Percentiles rank a stretch among this genome's conserved stretches.
Evolutionary conservation across 768 basidiomycete species (phyloP).

Genomic region (Tylopilus sp.): DNA sequence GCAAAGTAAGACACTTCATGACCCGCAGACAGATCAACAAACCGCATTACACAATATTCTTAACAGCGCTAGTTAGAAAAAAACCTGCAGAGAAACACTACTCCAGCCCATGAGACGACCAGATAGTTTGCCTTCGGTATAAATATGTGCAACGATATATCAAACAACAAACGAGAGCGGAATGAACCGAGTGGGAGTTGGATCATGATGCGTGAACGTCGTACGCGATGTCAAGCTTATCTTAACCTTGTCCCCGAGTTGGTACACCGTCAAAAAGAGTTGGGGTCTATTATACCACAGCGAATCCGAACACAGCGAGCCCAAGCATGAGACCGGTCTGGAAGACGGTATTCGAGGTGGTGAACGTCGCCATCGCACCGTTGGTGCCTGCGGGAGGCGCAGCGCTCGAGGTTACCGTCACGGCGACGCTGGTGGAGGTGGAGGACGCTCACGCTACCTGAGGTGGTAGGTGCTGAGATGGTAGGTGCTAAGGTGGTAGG

Average conservation of each 20-base stretch:
- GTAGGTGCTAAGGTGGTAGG: background rate
- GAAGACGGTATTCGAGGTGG: conserved; percentile 7
- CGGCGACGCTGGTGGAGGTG: background rate
- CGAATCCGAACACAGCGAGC: conserved; percentile 20
- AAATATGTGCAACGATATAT: background rate
- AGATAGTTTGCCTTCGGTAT: background rate
- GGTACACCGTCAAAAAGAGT: background rate
- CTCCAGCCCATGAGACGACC: background rate
- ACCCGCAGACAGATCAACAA: background rate
- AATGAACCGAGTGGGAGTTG: background rate
- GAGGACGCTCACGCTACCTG: background rate
- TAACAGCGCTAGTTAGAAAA: background rate
- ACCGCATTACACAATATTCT: background rate
- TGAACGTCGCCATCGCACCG: conserved; percentile 2
- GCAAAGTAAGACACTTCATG: conserved; percentile 6
- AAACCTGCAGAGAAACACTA: background rate
- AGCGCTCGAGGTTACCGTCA: background rate
- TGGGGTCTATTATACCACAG: conserved; percentile 13
- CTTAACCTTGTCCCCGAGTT: background rate
- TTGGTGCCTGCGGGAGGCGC: background rate
- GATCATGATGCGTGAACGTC: background rate
- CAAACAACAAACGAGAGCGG: background rate
- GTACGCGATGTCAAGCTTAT: background rate
- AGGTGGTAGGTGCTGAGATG: background rate
- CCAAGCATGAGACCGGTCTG: conserved; percentile 17